A percentile compares a stretch with the other conserved stretches of the same genome.
Evolutionary conservation across 2,329 filamentous ascomycete genomes (phyloP).

Genomic region (Exophiala aquamarina): DNA sequence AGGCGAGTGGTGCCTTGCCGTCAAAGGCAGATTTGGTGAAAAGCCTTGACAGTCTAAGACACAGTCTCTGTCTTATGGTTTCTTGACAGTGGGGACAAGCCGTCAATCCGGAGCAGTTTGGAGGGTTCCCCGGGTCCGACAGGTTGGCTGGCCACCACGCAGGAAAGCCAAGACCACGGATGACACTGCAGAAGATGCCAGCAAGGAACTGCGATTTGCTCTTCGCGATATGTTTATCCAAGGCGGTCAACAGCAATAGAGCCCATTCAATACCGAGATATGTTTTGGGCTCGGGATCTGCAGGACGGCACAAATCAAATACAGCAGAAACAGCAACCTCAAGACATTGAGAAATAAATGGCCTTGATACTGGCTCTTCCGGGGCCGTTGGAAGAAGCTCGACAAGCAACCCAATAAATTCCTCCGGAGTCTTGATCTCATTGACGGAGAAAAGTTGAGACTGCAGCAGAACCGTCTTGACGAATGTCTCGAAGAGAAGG

Average conservation of each 20-base stretch:
- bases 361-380: neutral
- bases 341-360: neutral
- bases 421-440: neutral
- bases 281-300: neutral
- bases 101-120: neutral
- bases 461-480: neutral
- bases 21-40: neutral
- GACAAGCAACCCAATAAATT: neutral
- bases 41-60: neutral
- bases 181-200: neutral
- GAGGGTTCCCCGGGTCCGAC: conserved; percentile 16
- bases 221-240: neutral
- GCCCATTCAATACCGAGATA: neutral
- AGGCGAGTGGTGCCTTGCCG: too few species aligned
- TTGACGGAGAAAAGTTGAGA: neutral
- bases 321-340: neutral
- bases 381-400: neutral
- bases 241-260: neutral
- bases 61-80: neutral
- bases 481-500: neutral
- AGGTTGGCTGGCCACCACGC: neutral
- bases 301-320: neutral
- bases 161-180: neutral
- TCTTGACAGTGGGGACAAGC: neutral
- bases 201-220: neutral